A percentile compares a stretch with the other conserved stretches of the same genome.
phyloP scores from a whole-genome alignment of 78 protist species.

The Emiliania huxleyi region DNA sequence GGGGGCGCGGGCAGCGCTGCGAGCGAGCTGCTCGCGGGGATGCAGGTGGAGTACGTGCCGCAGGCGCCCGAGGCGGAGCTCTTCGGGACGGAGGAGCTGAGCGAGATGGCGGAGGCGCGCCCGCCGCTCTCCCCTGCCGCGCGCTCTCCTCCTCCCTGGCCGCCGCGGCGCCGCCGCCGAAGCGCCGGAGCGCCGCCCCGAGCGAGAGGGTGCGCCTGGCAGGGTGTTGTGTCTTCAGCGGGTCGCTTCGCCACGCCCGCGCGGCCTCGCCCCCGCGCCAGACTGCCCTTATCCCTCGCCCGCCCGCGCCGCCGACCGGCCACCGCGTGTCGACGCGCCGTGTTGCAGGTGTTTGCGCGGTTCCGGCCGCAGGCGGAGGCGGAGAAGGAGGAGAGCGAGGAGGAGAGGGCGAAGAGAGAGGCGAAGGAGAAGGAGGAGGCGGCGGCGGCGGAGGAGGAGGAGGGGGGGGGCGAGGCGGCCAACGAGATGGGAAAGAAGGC shows the following conservation, averaged over 20 bases:
- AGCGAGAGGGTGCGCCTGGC: no score
- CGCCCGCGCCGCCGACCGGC: no score
- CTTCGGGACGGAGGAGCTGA: neutral
- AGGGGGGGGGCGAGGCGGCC: neutral
- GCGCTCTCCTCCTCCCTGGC: no score
- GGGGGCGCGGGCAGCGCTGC: no score
- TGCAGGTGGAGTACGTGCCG: neutral
- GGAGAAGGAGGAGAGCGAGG: neutral
- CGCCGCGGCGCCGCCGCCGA: no score
- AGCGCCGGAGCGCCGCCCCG: no score
- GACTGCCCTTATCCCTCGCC: no score
- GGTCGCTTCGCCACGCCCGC: no score
- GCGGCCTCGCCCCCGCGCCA: no score
- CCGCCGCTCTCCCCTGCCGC: no score
- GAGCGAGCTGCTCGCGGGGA: neutral
- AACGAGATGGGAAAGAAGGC: conserved; percentile 71
- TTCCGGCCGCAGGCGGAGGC: neutral
- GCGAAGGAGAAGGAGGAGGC: neutral
- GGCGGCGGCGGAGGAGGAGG: neutral
- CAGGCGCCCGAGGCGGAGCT: neutral
- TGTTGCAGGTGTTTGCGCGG: neutral
- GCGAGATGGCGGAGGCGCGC: no score
- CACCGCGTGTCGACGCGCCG: neutral
- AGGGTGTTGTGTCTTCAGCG: no score
- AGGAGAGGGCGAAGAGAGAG: neutral